These are phyloP conservation scores for Lecanicillium sp. DNA, from an alignment of 2,329 filamentous ascomycete species.

Conservation along the genomic window DNA sequence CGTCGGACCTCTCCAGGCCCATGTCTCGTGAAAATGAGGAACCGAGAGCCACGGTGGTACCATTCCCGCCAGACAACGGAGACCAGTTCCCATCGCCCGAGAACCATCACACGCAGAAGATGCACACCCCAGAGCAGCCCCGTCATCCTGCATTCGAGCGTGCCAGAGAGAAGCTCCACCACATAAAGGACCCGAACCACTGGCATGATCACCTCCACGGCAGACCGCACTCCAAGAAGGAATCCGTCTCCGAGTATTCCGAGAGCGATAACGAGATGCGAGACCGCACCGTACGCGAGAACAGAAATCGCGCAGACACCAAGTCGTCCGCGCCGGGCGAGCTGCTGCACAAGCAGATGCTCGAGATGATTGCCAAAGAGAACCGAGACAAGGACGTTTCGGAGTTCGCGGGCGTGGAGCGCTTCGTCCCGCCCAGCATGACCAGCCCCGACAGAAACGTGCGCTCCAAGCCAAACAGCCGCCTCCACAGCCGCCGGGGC, in stretches of 20 bases:
- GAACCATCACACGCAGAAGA: slow-evolving; percentile 16
- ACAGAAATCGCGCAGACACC: neutral
- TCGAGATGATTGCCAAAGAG: slow-evolving; percentile 53
- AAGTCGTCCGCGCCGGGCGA: slow-evolving; percentile 34
- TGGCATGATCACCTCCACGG: slow-evolving; percentile 46
- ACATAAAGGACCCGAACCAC: slow-evolving; percentile 47
- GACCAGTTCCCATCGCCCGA: slow-evolving; percentile 19
- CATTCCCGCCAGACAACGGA: slow-evolving; percentile 22
- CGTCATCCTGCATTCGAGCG: slow-evolving; percentile 52
- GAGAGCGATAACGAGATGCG: slow-evolving; percentile 45
- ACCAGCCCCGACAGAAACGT: slow-evolving; percentile 26
- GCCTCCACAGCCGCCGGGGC: slow-evolving; percentile 28
- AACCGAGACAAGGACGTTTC: slow-evolving; percentile 36
- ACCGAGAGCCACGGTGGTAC: slow-evolving; percentile 17
- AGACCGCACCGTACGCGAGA: slow-evolving; percentile 1
- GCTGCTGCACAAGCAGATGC: slow-evolving; percentile 56
- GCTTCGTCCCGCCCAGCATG: slow-evolving; percentile 28
- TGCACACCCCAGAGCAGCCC: slow-evolving; percentile 35
- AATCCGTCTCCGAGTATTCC: slow-evolving; percentile 55
- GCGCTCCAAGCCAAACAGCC: slow-evolving; percentile 25
- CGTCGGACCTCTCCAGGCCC: slow-evolving; percentile 23
- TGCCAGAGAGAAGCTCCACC: slow-evolving; percentile 55
- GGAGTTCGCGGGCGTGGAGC: slow-evolving; percentile 28
- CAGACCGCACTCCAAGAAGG: slow-evolving; percentile 42
- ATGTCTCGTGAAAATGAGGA: slow-evolving; percentile 28